Evolutionary conservation across 2,329 filamentous ascomycete genomes (phyloP).

Genomic region (Microsporum canis): DNA sequence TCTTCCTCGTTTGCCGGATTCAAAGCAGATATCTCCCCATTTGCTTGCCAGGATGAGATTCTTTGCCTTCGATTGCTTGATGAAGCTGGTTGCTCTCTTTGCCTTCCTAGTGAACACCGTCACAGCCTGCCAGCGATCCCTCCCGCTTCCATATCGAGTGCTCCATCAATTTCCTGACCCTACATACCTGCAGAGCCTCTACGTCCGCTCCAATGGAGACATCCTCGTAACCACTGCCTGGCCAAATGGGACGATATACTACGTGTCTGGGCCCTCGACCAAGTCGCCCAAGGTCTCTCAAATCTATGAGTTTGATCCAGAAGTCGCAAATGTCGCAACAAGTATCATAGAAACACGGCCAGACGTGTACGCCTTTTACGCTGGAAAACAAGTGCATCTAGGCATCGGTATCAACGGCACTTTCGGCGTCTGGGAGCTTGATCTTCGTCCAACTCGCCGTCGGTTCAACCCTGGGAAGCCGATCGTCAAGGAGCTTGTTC

Average conservation of each 20-base stretch:
- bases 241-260: neutral
- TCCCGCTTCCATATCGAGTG: neutral
- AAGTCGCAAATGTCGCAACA: neutral
- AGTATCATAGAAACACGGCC: neutral
- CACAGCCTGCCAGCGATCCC: neutral
- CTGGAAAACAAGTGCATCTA: neutral
- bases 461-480: neutral
- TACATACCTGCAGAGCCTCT: neutral
- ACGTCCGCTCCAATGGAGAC: neutral
- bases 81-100: neutral
- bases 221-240: neutral
- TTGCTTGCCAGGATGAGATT: neutral
- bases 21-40: neutral
- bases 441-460: neutral
- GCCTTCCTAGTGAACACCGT: neutral
- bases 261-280: neutral
- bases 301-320: neutral
- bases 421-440: neutral
- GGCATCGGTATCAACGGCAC: neutral
- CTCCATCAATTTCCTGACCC: neutral
- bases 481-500: neutral
- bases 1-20: neutral
- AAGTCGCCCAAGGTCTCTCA: neutral
- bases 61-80: neutral
- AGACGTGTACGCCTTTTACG: neutral